phyloP scores from a whole-genome alignment of 2,329 filamentous ascomycete species.

The Aureobasidium mangrovei region DNA sequence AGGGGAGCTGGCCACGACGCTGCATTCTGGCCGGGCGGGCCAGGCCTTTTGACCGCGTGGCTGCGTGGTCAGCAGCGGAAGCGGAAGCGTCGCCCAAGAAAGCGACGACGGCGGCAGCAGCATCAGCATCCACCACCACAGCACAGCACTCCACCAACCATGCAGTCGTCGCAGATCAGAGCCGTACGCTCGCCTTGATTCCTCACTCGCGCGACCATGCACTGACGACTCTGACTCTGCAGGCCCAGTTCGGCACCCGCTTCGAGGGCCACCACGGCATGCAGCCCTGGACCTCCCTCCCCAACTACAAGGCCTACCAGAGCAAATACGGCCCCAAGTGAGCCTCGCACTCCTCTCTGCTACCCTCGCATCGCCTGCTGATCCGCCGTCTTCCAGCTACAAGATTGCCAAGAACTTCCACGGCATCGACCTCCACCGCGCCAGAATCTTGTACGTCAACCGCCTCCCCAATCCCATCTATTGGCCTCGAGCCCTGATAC shows the following conservation, averaged over 20 bases:
- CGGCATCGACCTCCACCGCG: conserved; percentile 38
- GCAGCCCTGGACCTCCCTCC: conserved; percentile 28
- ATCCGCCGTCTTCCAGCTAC: conserved; percentile 35
- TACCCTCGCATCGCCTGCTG: conserved; percentile 6
- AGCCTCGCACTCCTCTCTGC: conserved; percentile 20
- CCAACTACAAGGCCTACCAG: conserved; percentile 42
- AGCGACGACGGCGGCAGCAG: conserved; percentile 3
- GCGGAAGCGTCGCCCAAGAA: not conserved
- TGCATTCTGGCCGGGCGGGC: conserved; percentile 7
- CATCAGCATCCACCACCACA: not conserved
- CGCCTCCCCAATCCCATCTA: not conserved
- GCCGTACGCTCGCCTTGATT: conserved; percentile 16
- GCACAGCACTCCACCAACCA: conserved; percentile 17
- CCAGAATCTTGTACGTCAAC: conserved; percentile 38
- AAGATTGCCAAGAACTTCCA: conserved; percentile 39
- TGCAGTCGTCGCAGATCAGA: conserved; percentile 25
- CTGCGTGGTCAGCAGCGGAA: conserved; percentile 6
- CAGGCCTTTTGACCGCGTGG: not conserved
- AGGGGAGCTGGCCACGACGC: not conserved
- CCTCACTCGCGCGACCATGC: not conserved
- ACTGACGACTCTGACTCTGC: conserved; percentile 3
- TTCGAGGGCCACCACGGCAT: conserved; percentile 21
- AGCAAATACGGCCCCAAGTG: conserved; percentile 53
- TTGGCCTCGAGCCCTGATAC: not conserved
- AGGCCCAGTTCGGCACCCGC: conserved; percentile 22